Evolutionary conservation across 805 yeast genomes (phyloP), one percentile per base, ranked within the genome.

Genomic region (Yamadazyma ubonensis): DNA sequence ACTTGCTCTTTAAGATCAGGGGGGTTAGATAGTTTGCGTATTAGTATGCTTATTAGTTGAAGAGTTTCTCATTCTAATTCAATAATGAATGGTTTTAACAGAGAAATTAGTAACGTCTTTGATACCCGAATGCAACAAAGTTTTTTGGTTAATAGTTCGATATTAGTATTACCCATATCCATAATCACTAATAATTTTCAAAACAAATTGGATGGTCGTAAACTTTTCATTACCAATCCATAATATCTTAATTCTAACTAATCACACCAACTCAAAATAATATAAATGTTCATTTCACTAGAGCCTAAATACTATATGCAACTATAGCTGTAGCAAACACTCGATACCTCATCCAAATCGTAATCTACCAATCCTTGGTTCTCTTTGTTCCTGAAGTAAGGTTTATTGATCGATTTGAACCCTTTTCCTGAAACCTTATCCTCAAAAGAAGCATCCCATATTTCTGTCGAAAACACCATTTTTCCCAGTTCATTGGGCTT

Each of bases 341-440:
- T 30, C 2, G 42, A 23, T 5, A 44, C 28, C 28, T 47, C 50
- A 6, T 34, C 39, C 36, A 67, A 44, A 37, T 69, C 73, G 38
- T 53, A 59, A 41, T 69, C 73, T 12, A 67, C 42, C 1, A 63
- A 25, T n/a, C 49, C 48, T 22, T 41, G 50, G 33, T 59, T 49
- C 15, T 44, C 61, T 6, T 38, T 43, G 39, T 44, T 63, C 26
- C 60, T 60, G 39, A 67, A 67, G 29, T 52, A 58, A 3, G 70
- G 70, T 43, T 66, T 64, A 43, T 66, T 55, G 6, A 65, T 32
- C 1, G 62, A 45, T 16, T 58, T 59, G 12, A 69, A 48, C 1
- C 75, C 73, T 35, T 67, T 69, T 2, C 75, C 75, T 10, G 67
- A 59, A 9, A 66, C 54, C 33, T 66, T 67, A 22, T 59, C 59